These are phyloP conservation scores for Sclerotinia nivalis DNA, from an alignment of 2,329 filamentous ascomycete species.

Conservation along the genomic window DNA sequence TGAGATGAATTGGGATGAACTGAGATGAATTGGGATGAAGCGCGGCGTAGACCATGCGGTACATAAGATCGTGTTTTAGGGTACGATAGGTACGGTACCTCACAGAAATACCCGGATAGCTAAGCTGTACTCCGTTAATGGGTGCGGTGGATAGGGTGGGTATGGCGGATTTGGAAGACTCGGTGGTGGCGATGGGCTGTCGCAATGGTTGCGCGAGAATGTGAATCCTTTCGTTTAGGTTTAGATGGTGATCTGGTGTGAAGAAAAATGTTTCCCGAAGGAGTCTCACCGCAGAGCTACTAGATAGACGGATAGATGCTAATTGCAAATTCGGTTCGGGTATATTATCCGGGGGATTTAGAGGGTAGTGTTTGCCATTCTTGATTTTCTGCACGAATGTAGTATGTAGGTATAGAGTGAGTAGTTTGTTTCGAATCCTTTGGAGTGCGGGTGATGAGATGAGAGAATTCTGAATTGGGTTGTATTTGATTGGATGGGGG, in stretches of 20 bases:
- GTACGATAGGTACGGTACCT: constrained; percentile 5
- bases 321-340: neutral
- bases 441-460: neutral
- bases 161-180: neutral
- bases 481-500: neutral
- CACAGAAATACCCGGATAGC: neutral
- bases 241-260: neutral
- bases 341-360: neutral
- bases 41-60: neutral
- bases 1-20: neutral
- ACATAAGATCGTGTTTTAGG: neutral
- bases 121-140: neutral
- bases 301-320: neutral
- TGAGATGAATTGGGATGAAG: constrained; percentile 1
- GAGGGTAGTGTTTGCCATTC: neutral
- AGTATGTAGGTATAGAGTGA: neutral
- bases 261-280: constrained; percentile 3
- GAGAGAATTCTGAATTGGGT: neutral
- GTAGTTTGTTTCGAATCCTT: constrained; percentile 19
- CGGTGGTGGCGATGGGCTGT: constrained; percentile 7
- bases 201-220: neutral
- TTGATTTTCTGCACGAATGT: neutral
- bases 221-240: constrained; percentile 13
- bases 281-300: constrained; percentile 14
- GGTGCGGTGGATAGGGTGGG: neutral